A percentile compares a stretch with the other conserved stretches of the same genome.
phyloP scores from a whole-genome alignment of 192 early-diverging fungal genomes.

The Coemansia sp. region DNA sequence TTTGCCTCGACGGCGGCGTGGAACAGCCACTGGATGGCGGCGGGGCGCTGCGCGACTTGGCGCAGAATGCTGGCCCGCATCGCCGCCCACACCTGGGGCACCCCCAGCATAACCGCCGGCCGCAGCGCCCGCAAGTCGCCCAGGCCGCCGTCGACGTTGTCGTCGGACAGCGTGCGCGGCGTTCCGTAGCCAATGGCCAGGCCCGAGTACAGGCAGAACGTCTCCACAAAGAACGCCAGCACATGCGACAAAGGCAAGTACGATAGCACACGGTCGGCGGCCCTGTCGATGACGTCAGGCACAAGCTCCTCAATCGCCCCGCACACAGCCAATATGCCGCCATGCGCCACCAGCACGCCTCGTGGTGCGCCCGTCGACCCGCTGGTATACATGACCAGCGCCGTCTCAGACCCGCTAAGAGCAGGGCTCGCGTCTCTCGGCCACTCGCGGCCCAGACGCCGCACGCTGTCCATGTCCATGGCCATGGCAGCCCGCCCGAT shows the following conservation, averaged over 20 bases:
- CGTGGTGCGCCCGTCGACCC: constrained; percentile 91
- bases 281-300: constrained; percentile 41
- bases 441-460: constrained; percentile 56
- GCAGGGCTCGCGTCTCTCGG: constrained; percentile 67
- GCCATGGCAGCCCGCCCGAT: not conserved
- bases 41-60: constrained; percentile 57
- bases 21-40: constrained; percentile 68
- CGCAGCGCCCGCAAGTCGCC: constrained; percentile 75
- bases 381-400: constrained; percentile 89
- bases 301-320: constrained; percentile 54
- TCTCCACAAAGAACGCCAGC: constrained; percentile 83
- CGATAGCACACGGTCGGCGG: constrained; percentile 64
- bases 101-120: constrained; percentile 79
- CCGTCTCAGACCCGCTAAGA: constrained; percentile 60
- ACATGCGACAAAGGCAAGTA: constrained; percentile 91
- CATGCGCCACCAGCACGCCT: constrained; percentile 83
- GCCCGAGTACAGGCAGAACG: constrained; percentile 65
- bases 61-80: constrained; percentile 81
- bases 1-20: constrained; percentile 73
- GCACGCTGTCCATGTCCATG: not conserved
- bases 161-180: constrained; percentile 72
- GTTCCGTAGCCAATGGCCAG: constrained; percentile 66
- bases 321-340: constrained; percentile 72
- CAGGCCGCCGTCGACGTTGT: constrained; percentile 65
- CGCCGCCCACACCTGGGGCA: constrained; percentile 82